Conservation (phyloP, 2,329 filamentous ascomycete species). For the Sporothrix brunneoviolacea region DNA sequence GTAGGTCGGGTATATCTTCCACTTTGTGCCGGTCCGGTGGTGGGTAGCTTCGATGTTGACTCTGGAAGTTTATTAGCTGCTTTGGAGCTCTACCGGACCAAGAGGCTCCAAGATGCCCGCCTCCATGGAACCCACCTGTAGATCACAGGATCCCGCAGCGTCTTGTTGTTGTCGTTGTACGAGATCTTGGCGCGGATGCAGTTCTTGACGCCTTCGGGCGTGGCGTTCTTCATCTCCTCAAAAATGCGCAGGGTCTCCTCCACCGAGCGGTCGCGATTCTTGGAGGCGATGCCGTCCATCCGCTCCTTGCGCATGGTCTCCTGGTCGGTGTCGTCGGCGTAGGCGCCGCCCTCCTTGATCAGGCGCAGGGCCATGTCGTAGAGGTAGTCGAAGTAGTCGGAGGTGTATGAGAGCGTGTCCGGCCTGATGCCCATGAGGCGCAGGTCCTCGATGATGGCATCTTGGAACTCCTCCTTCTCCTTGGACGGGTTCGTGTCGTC, state of each 20-base stretch:
- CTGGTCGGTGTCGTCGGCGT: conserved; percentile 89
- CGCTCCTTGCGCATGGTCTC: conserved; percentile 82
- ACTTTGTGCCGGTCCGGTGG: conserved; percentile 70
- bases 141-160: conserved; percentile 92
- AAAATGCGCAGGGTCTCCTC: conserved; percentile 84
- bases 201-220: conserved; percentile 71
- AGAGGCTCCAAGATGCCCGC: too few relatives aligned
- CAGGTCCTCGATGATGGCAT: conserved; percentile 87
- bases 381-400: conserved; percentile 89
- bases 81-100: too few relatives aligned
- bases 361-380: conserved; percentile 79
- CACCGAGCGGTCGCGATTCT: conserved; percentile 66
- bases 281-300: conserved; percentile 75
- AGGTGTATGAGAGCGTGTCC: conserved; percentile 81
- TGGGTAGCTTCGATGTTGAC: conserved; percentile 59
- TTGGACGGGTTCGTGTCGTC: conserved; percentile 97
- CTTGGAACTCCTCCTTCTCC: conserved; percentile 94
- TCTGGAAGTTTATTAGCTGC: too few relatives aligned
- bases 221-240: conserved; percentile 77
- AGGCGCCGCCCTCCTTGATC: conserved; percentile 81
- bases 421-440: conserved; percentile 86
- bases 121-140: too few relatives aligned
- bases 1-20: conserved; percentile 86
- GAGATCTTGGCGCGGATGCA: conserved; percentile 95
- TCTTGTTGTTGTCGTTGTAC: conserved; percentile 86